Evolutionary conservation across 2,329 filamentous ascomycete genomes (phyloP).

Genomic region (Paracoccidioides lutzii): DNA sequence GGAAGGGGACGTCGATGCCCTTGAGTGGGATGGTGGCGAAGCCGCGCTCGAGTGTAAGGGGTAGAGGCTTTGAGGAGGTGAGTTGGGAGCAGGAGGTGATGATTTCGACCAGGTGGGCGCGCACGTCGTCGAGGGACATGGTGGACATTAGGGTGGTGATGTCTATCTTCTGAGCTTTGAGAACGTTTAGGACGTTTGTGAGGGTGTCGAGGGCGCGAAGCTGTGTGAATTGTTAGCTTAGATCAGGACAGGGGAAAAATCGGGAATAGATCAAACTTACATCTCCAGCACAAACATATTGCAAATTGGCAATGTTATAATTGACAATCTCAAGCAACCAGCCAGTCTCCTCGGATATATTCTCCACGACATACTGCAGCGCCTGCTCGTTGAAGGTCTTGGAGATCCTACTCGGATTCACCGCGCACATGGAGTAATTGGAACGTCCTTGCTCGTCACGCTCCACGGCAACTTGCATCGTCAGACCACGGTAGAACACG

Average conservation of each 20-base stretch:
- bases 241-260: not conserved
- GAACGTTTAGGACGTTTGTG: conserved; percentile 77
- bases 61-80: conserved; percentile 77
- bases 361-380: conserved; percentile 90
- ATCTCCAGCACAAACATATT: conserved; percentile 56
- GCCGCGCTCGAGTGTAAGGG: conserved; percentile 81
- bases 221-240: conserved; percentile 15
- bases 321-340: conserved; percentile 99
- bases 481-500: conserved; percentile 96
- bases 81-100: conserved; percentile 78
- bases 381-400: conserved; percentile 98
- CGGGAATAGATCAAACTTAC: conserved; percentile 21
- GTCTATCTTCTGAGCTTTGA: conserved; percentile 95
- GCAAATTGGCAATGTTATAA: conserved; percentile 63
- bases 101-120: conserved; percentile 77
- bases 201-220: conserved; percentile 53
- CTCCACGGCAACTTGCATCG: conserved; percentile 98
- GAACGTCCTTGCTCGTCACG: conserved; percentile 84
- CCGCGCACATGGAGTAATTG: conserved; percentile 98
- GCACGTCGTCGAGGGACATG: conserved; percentile 78
- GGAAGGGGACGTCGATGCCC: conserved; percentile 98
- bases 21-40: conserved; percentile 94
- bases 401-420: conserved; percentile 95
- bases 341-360: conserved; percentile 80
- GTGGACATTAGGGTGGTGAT: conserved; percentile 85